Conservation (phyloP, 1,284 basidiomycete species). For the Exobasidium cylindrosporum region DNA sequence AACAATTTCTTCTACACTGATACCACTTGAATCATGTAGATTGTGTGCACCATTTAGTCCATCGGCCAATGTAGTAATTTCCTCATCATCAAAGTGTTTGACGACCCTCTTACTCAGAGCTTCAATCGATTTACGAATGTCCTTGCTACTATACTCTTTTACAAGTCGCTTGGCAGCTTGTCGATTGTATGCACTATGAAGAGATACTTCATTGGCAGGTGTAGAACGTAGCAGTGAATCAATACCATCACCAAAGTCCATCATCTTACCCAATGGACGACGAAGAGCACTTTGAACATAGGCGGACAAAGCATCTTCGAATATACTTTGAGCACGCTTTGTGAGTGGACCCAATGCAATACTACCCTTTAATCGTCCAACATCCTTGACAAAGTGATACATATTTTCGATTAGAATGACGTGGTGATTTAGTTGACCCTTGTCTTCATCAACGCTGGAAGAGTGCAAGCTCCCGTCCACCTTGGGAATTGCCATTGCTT, state of each 20-base stretch:
- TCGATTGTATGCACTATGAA: conserved; percentile 74
- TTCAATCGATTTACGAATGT: conserved; percentile 78
- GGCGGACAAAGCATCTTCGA: conserved; percentile 77
- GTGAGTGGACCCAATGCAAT: conserved; percentile 65
- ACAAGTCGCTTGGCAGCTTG: conserved; percentile 76
- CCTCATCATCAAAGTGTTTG: conserved; percentile 75
- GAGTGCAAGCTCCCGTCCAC: conserved; percentile 65
- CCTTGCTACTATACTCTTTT: conserved; percentile 81
- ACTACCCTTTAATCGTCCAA: conserved; percentile 61
- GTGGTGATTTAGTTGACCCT: conserved; percentile 92
- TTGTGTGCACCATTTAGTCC: neutral
- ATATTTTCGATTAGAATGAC: conserved; percentile 96
- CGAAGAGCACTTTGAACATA: conserved; percentile 86
- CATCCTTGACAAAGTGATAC: conserved; percentile 84
- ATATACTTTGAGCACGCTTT: conserved; percentile 74
- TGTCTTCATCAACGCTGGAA: conserved; percentile 70
- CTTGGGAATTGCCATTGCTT: conserved; percentile 67
- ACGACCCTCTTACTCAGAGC: conserved; percentile 84
- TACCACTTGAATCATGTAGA: conserved; percentile 10
- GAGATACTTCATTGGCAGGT: conserved; percentile 73
- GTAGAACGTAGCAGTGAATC: conserved; percentile 80
- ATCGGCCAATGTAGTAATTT: conserved; percentile 56
- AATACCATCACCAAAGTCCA: conserved; percentile 90
- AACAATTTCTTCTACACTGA: conserved; percentile 17
- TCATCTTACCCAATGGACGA: conserved; percentile 79